Conservation (phyloP, 2,329 filamentous ascomycete species). For the Epichloe gansuensis region DNA sequence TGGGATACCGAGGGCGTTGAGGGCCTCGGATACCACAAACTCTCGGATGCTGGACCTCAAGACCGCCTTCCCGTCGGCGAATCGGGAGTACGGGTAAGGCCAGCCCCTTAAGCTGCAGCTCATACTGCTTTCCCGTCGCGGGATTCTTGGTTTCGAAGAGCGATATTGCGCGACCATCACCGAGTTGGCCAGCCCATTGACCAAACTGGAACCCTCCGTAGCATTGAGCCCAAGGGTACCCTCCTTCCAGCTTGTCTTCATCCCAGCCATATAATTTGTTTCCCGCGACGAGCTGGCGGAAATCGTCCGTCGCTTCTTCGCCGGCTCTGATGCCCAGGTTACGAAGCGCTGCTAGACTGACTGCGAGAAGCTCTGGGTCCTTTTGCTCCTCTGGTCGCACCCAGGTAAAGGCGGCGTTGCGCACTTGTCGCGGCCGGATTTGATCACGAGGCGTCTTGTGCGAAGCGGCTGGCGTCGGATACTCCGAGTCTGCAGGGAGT, state of each 20-base stretch:
- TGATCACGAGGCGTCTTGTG: constrained; percentile 67
- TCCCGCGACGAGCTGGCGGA: constrained; percentile 66
- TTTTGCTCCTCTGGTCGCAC: constrained; percentile 67
- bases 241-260: constrained; percentile 49
- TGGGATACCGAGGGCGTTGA: constrained; percentile 77
- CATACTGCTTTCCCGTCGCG: constrained; percentile 59
- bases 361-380: constrained; percentile 66
- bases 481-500: constrained; percentile 65
- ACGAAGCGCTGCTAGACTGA: constrained; percentile 65
- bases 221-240: constrained; percentile 97
- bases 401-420: constrained; percentile 77
- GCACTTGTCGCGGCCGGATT: constrained; percentile 72
- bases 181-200: constrained; percentile 89
- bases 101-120: constrained; percentile 89
- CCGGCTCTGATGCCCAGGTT: constrained; percentile 65
- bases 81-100: constrained; percentile 90
- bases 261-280: constrained; percentile 75
- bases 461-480: constrained; percentile 69
- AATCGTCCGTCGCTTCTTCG: constrained; percentile 60
- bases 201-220: constrained; percentile 80
- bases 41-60: constrained; percentile 86
- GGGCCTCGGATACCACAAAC: constrained; percentile 80
- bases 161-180: constrained; percentile 88
- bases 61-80: constrained; percentile 92
- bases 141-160: constrained; percentile 83